Conservation (phyloP, 352 stramenopile genomes). For the Thalassiosira mediterranea region DNA sequence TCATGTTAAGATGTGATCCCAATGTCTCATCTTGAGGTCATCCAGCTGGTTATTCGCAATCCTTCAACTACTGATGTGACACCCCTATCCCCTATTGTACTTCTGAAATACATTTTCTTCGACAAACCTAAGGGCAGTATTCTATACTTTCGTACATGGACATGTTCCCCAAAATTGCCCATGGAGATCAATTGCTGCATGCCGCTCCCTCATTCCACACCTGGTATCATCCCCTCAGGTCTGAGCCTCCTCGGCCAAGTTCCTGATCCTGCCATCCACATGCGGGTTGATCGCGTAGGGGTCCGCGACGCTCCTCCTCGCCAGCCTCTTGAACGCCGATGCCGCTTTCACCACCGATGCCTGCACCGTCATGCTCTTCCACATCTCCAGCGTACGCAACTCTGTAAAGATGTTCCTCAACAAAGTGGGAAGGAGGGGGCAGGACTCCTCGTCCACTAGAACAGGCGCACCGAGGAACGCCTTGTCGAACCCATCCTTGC, state of each 20-base stretch:
- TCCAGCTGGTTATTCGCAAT: no score
- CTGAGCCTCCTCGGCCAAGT: slow-evolving; percentile 15
- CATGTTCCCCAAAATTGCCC: no score
- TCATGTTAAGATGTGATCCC: no score
- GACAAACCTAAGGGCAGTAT: no score
- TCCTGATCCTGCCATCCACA: slow-evolving; percentile 42
- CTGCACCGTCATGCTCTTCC: slow-evolving; percentile 17
- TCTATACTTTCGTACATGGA: no score
- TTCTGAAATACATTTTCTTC: no score
- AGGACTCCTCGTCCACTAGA: slow-evolving; percentile 57
- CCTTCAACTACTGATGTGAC: no score
- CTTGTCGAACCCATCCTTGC: slow-evolving; percentile 75
- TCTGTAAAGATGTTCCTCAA: slow-evolving; percentile 57
- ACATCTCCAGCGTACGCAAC: slow-evolving; percentile 29
- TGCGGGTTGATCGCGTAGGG: slow-evolving; percentile 32
- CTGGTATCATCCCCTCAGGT: no score
- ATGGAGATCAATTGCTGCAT: no score
- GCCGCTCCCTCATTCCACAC: no score
- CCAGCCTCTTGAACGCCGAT: slow-evolving; percentile 30
- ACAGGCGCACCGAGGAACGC: slow-evolving; percentile 47
- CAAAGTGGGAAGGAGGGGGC: slow-evolving; percentile 57
- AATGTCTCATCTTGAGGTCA: no score
- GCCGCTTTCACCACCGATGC: slow-evolving; percentile 21
- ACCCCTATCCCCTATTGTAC: no score
- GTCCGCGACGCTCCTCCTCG: slow-evolving; percentile 19